These are phyloP conservation scores for Castanea sativa DNA, from an alignment of 306 rosid genomes.

Conservation along the genomic window DNA sequence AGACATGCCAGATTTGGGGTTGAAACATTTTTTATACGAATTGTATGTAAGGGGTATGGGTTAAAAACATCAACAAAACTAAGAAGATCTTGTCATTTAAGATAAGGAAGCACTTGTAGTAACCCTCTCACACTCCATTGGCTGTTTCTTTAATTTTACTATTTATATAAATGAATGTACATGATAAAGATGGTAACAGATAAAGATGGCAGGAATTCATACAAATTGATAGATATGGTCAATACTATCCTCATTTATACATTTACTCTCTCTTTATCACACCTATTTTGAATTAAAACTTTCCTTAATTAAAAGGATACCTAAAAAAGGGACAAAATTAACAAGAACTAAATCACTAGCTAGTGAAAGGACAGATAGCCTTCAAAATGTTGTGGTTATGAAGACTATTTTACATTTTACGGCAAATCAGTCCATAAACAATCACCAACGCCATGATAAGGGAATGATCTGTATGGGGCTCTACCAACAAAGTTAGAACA, in stretches of 20 bases:
- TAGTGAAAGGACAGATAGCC: not conserved
- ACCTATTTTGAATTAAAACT: not conserved
- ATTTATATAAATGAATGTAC: no score
- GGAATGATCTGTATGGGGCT: slow-evolving; percentile 48
- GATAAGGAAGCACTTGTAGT: no score
- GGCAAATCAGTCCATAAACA: slow-evolving; percentile 61
- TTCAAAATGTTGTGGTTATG: not conserved
- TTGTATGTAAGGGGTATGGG: no score
- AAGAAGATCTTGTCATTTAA: no score
- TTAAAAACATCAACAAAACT: no score
- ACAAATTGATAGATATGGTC: no score
- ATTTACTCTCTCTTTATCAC: not conserved
- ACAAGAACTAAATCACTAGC: not conserved
- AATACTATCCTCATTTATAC: not conserved
- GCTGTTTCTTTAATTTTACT: no score
- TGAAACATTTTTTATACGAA: no score
- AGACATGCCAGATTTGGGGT: no score
- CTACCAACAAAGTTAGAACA: slow-evolving; percentile 63
- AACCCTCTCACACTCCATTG: no score
- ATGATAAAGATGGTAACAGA: no score
- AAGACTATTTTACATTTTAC: slow-evolving; percentile 41
- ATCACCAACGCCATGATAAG: slow-evolving; percentile 61
- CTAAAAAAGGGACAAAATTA: not conserved
- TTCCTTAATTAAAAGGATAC: not conserved
- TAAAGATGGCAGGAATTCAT: no score